These are phyloP conservation scores for Wickerhamomyces strasburgensis DNA, from an alignment of 805 yeast genomes.

Conservation along the genomic window DNA sequence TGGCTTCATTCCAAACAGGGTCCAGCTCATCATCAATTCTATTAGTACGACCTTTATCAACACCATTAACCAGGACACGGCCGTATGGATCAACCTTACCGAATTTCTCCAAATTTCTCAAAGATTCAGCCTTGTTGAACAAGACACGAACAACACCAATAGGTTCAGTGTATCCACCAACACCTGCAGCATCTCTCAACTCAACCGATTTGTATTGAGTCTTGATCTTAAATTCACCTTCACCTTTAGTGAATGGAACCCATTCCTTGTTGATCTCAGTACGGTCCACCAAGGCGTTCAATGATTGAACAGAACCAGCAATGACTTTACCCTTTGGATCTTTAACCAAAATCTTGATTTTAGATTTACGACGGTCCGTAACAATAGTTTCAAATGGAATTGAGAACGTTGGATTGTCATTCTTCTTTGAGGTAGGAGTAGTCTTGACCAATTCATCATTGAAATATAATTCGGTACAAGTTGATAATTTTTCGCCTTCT, in stretches of 20 bases:
- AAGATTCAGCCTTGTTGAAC: constrained; percentile 63
- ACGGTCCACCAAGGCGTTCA: constrained; percentile 64
- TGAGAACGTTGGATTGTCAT: constrained; percentile 64
- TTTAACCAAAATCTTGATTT: constrained; percentile 60
- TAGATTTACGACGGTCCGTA: constrained; percentile 65
- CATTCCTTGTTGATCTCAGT: constrained; percentile 72
- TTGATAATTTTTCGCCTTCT: constrained; percentile 46
- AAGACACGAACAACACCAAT: constrained; percentile 83
- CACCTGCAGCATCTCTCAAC: constrained; percentile 58
- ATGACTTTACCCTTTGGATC: constrained; percentile 54
- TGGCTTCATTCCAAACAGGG: constrained; percentile 82
- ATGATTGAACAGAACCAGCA: constrained; percentile 53
- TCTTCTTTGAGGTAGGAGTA: constrained; percentile 54
- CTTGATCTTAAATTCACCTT: constrained; percentile 66
- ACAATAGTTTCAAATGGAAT: constrained; percentile 62
- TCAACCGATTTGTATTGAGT: constrained; percentile 87
- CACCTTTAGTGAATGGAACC: constrained; percentile 64
- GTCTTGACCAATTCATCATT: constrained; percentile 55
- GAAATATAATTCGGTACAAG: constrained; percentile 68
- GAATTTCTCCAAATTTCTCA: constrained; percentile 79
- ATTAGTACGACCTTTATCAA: constrained; percentile 71
- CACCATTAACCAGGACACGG: constrained; percentile 72
- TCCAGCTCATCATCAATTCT: constrained; percentile 59
- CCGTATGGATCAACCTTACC: constrained; percentile 93
- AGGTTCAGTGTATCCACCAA: constrained; percentile 87